These are phyloP conservation scores for Boletus subparvulus DNA, from an alignment of 768 basidiomycete species.

Conservation along the genomic window DNA sequence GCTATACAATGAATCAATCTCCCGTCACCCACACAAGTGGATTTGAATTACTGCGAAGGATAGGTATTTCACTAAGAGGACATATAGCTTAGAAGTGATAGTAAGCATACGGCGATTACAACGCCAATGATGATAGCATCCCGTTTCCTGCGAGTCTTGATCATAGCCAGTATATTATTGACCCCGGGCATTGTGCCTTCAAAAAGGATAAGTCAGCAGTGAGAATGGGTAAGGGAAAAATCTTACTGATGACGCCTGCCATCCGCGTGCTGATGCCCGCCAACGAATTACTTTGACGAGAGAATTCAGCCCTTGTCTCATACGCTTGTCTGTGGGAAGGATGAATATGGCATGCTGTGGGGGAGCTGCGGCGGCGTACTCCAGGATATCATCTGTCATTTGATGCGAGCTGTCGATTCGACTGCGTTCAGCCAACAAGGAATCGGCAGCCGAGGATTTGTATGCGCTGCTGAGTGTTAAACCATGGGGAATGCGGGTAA, in stretches of 20 bases:
- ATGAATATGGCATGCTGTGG: neutral
- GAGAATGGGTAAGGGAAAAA: neutral
- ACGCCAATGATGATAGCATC: slow-evolving; percentile 88
- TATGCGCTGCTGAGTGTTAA: slow-evolving; percentile 62
- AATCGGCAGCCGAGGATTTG: slow-evolving; percentile 85
- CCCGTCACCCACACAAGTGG: neutral
- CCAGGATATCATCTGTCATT: slow-evolving; percentile 91
- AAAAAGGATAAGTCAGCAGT: slow-evolving; percentile 1
- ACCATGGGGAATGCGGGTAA: neutral
- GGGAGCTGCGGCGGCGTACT: slow-evolving; percentile 48
- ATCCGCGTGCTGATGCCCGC: slow-evolving; percentile 83
- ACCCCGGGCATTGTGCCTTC: slow-evolving; percentile 91
- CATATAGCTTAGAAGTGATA: slow-evolving; percentile 58
- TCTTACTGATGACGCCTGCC: slow-evolving; percentile 75
- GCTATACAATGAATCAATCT: neutral
- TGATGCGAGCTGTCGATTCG: slow-evolving; percentile 90
- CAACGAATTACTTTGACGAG: slow-evolving; percentile 73
- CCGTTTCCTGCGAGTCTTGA: slow-evolving; percentile 83
- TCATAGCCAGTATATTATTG: slow-evolving; percentile 87
- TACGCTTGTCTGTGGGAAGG: slow-evolving; percentile 78
- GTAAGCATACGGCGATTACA: slow-evolving; percentile 81
- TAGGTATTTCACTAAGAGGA: slow-evolving; percentile 22
- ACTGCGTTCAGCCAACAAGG: slow-evolving; percentile 82
- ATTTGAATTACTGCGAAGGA: slow-evolving; percentile 1
- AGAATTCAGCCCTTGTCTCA: slow-evolving; percentile 92